These are phyloP conservation scores for Fusarium setosum DNA, from an alignment of 2,329 filamentous ascomycete genomes.

Conservation along the genomic window DNA sequence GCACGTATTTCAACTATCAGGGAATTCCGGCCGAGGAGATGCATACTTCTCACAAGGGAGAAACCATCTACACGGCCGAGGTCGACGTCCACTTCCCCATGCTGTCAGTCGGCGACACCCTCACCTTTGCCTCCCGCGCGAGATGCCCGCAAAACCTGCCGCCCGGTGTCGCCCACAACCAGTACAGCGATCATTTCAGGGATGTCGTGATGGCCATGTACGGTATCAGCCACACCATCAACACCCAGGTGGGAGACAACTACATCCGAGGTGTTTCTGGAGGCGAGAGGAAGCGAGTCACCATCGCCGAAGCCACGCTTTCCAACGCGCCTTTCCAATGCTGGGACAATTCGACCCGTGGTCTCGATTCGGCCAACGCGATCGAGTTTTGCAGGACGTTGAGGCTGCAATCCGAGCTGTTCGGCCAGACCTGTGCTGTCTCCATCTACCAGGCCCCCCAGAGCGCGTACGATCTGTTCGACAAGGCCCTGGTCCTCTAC, in stretches of 20 bases:
- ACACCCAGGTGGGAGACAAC: conserved; percentile 79
- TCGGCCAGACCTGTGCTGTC: conserved; percentile 40
- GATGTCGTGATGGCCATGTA: conserved; percentile 73
- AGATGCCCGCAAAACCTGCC: conserved; percentile 71
- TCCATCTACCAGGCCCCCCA: conserved; percentile 72
- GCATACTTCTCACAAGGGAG: conserved; percentile 78
- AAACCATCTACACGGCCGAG: conserved; percentile 86
- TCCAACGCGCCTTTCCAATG: conserved; percentile 58
- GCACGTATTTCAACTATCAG: conserved; percentile 79
- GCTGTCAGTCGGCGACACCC: conserved; percentile 71
- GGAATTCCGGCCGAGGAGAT: conserved; percentile 75
- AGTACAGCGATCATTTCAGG: conserved; percentile 69
- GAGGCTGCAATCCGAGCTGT: conserved; percentile 41
- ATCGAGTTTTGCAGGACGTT: conserved; percentile 44
- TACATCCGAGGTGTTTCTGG: conserved; percentile 78
- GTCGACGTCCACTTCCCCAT: conserved; percentile 62
- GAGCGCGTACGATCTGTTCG: conserved; percentile 70
- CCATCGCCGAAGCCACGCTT: conserved; percentile 77
- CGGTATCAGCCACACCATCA: conserved; percentile 77
- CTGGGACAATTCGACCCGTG: conserved; percentile 48
- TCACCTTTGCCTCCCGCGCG: conserved; percentile 71
- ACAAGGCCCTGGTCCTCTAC: conserved; percentile 75
- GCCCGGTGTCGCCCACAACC: conserved; percentile 59
- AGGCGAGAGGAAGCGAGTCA: conserved; percentile 81
- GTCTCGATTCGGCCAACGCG: conserved; percentile 45